Evolutionary conservation across 2,329 filamentous ascomycete species (phyloP).

Genomic region (Pseudogymnoascus sp.): DNA sequence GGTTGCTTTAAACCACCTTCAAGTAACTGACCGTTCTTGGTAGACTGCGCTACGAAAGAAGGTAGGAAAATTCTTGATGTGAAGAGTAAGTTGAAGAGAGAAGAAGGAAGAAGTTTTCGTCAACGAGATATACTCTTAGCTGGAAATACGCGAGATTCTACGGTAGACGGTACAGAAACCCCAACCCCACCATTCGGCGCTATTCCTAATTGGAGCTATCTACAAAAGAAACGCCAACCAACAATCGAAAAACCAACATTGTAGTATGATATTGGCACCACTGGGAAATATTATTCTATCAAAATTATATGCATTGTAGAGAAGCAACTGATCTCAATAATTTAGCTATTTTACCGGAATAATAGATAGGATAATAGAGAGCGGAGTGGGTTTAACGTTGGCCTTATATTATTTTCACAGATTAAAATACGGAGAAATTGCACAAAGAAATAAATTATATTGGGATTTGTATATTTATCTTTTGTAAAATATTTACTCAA

Average conservation of each 20-base stretch:
- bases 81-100: neutral
- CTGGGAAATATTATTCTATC: neutral
- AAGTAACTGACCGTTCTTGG: conserved; percentile 5
- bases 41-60: conserved; percentile 7
- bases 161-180: neutral
- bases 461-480: neutral
- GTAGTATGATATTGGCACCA: neutral
- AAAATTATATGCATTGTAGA: neutral
- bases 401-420: neutral
- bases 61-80: conserved; percentile 7
- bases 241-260: neutral
- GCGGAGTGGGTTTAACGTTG: neutral
- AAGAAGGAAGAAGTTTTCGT: conserved; percentile 6
- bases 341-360: neutral
- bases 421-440: neutral
- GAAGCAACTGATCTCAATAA: neutral
- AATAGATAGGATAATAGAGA: neutral
- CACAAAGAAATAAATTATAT: neutral
- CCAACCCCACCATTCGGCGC: neutral
- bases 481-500: neutral
- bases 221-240: neutral
- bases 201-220: conserved; percentile 4
- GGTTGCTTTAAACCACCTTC: neutral
- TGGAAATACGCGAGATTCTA: conserved; percentile 7
- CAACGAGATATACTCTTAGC: conserved; percentile 4